Evolutionary conservation across 163 green algal species (phyloP).

Genomic region (Chloromonas sp.): DNA sequence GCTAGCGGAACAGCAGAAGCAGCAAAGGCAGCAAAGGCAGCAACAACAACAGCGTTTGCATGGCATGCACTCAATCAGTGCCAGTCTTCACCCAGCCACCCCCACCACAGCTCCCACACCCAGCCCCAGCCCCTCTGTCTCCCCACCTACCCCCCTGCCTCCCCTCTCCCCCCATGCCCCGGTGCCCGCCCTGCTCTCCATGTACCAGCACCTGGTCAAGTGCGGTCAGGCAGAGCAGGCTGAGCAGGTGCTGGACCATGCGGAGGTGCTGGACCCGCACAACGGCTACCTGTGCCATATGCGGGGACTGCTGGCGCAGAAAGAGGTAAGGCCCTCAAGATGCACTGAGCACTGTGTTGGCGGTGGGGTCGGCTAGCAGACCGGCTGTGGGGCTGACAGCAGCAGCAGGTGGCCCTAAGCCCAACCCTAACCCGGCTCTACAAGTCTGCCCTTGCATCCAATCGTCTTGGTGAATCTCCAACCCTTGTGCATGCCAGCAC

Average conservation of each 20-base stretch:
- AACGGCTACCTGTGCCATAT: slow-evolving; percentile 58
- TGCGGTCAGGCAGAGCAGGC: slow-evolving; percentile 21
- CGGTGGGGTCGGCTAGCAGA: too few species aligned
- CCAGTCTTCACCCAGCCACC: neutral
- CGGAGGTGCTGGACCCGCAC: slow-evolving; percentile 17
- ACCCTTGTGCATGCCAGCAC: too few species aligned
- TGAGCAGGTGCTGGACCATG: slow-evolving; percentile 15
- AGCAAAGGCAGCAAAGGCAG: neutral
- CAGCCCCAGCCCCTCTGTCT: too few species aligned
- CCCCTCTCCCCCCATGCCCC: too few species aligned
- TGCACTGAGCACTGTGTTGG: too few species aligned
- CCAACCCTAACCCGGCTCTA: too few species aligned
- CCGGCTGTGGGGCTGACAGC: too few species aligned
- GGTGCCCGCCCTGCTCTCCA: slow-evolving; percentile 24
- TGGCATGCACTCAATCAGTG: neutral
- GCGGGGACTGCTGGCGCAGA: slow-evolving; percentile 41
- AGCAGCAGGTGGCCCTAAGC: too few species aligned
- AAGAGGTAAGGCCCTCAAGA: slow-evolving; percentile 18
- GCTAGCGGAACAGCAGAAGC: neutral
- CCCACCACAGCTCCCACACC: neutral
- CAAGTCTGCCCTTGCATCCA: too few species aligned
- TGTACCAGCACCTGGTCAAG: slow-evolving; percentile 21
- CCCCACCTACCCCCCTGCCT: too few species aligned
- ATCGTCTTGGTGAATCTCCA: too few species aligned
- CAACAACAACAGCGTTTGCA: neutral